These are phyloP conservation scores for Aegle marmelos DNA, from an alignment of 345 rosid species.

Conservation along the genomic window DNA sequence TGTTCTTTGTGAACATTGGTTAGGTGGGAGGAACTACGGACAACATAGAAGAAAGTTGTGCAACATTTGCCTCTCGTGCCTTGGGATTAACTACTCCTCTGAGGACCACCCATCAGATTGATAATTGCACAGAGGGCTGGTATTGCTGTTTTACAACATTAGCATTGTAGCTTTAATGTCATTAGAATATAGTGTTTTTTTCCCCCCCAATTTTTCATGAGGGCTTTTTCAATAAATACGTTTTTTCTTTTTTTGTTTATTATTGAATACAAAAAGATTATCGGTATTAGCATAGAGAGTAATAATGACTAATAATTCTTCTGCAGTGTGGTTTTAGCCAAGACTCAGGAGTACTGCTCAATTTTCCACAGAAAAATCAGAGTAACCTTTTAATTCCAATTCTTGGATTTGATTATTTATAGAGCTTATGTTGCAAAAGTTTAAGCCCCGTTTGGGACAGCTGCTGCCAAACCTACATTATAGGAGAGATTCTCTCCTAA, in stretches of 20 bases:
- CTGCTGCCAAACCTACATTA: no score
- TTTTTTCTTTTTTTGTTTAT: background rate
- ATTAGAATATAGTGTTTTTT: background rate
- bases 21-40: slow-evolving; percentile 95
- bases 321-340: slow-evolving; percentile 77
- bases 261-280: background rate
- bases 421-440: background rate
- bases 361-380: slow-evolving; percentile 72
- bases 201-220: background rate
- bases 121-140: slow-evolving; percentile 98
- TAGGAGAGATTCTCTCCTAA: no score
- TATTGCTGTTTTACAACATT: slow-evolving; percentile 18
- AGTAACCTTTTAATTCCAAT: slow-evolving; percentile 38
- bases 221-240: background rate
- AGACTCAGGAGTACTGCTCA: slow-evolving; percentile 78
- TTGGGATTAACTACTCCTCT: slow-evolving; percentile 57
- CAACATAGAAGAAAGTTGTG: slow-evolving; percentile 94
- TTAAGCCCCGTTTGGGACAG: background rate
- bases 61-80: slow-evolving; percentile 80
- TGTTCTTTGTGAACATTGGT: slow-evolving; percentile 6
- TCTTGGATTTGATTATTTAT: background rate
- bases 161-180: background rate
- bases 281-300: background rate
- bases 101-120: slow-evolving; percentile 92
- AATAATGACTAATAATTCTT: slow-evolving; percentile 19